Conservation (phyloP, 306 rosid species). For the Fragaria iinumae region DNA sequence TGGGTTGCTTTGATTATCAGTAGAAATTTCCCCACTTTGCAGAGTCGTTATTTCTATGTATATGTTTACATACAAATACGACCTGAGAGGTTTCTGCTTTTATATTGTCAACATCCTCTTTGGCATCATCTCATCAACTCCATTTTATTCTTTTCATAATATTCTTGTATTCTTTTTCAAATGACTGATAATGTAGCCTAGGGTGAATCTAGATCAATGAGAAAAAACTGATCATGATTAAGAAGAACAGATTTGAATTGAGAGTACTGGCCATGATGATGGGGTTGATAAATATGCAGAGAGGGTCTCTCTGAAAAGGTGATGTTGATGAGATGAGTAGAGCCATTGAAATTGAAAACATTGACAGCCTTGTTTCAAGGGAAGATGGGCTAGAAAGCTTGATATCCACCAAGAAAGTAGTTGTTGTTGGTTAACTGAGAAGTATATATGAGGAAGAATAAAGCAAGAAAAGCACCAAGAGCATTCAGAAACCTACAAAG, state of each 20-base stretch:
- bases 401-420: slow-evolving; percentile 79
- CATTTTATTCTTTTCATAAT: slow-evolving; percentile 9
- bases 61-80: not conserved
- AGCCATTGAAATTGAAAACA: slow-evolving; percentile 65
- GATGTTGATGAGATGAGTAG: slow-evolving; percentile 58
- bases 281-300: slow-evolving; percentile 62
- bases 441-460: slow-evolving; percentile 44
- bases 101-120: slow-evolving; percentile 23
- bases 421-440: slow-evolving; percentile 39
- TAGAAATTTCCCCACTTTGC: slow-evolving; percentile 36
- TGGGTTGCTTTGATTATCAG: slow-evolving; percentile 32
- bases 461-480: slow-evolving; percentile 42
- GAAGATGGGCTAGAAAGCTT: slow-evolving; percentile 44
- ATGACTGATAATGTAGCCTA: slow-evolving; percentile 18
- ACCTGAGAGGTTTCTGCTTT: slow-evolving; percentile 16
- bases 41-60: slow-evolving; percentile 12
- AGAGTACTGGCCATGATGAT: slow-evolving; percentile 55
- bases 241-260: slow-evolving; percentile 34
- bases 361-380: slow-evolving; percentile 57
- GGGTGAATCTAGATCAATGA: slow-evolving; percentile 38
- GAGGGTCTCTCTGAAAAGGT: slow-evolving; percentile 42
- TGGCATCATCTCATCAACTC: slow-evolving; percentile 17
- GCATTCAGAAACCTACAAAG: slow-evolving; percentile 50
- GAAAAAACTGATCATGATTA: slow-evolving; percentile 44
- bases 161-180: not conserved